Evolutionary conservation across 768 basidiomycete species (phyloP), one percentile per base, ranked within the genome.

Genomic region (Mycena galericulata): DNA sequence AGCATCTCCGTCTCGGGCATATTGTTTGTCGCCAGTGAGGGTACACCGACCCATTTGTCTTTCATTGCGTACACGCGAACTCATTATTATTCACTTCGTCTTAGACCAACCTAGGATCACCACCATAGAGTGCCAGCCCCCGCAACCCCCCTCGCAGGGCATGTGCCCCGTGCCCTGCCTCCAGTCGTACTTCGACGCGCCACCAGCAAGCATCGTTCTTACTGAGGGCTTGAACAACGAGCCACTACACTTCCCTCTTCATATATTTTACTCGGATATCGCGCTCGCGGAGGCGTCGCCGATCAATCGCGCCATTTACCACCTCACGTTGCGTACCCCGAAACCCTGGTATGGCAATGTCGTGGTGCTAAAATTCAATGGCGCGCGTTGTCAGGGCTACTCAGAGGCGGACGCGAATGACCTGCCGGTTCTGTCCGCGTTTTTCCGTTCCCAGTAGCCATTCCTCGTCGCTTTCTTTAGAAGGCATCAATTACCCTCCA

Each of bases 211-310:
- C 67, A 88, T 95, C 67, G 89, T 95, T 57, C 78, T 96, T 55
- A 94, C 92, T 0, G 92, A 93, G 75, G 94, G 94, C 2, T 82
- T 96, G 30, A 95, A 94, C 71, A 90, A 90, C 47, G 93, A 96
- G 66, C 89, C 90, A 0, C 82, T 96, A 3, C 86, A 94, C 30
- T 96, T 95, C 76, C 94, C 94, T 4, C 85, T 96, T 17, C 92
- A 95, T 63, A 75, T 96, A 36, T 95, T 90, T 86, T 96, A 94
- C 75, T 92, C 90, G 43, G 88, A 92, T 4, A 81, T 84, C 14
- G 84, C 91, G 14, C 80, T 95, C 63, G 80, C 84, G 56, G 85
- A 88, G 38, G 84, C 83, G 18, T 79, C 85, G 12, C 92, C 92
- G 3, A 80, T 93, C 73, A 96, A 96, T 75, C 89, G 92, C 24